A percentile compares a stretch with the other conserved stretches of the same genome.
Evolutionary conservation across 768 basidiomycete species (phyloP).

Genomic region (Mycena maculata): DNA sequence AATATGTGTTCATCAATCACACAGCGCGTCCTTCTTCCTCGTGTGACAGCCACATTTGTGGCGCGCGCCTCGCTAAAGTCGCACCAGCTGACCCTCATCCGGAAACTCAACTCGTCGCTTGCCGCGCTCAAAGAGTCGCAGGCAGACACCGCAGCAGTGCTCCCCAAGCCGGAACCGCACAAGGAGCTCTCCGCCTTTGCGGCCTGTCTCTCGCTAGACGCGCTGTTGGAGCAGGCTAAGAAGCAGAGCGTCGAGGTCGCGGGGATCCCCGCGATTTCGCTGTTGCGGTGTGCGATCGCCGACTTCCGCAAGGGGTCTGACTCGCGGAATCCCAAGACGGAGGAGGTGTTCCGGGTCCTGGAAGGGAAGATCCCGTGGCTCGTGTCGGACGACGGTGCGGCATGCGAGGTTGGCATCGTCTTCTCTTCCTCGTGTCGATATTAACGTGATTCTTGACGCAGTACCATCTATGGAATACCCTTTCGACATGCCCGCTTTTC

Average conservation of each 20-base stretch:
- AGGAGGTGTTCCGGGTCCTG: slow-evolving; percentile 69
- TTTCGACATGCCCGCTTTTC: slow-evolving; percentile 66
- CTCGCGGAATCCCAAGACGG: slow-evolving; percentile 58
- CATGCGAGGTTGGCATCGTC: slow-evolving; percentile 61
- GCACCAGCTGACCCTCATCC: slow-evolving; percentile 70
- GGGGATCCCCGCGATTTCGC: slow-evolving; percentile 60
- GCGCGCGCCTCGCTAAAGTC: slow-evolving; percentile 71
- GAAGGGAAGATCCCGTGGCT: slow-evolving; percentile 72
- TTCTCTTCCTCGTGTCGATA: neutral
- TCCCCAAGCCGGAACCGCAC: slow-evolving; percentile 65
- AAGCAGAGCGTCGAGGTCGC: slow-evolving; percentile 43
- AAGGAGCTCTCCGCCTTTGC: slow-evolving; percentile 60
- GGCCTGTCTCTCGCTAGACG: slow-evolving; percentile 59
- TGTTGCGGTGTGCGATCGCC: slow-evolving; percentile 72
- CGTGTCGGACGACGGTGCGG: slow-evolving; percentile 58
- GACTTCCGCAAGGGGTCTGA: slow-evolving; percentile 57
- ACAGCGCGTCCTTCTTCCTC: slow-evolving; percentile 78
- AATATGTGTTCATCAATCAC: neutral
- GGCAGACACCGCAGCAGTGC: slow-evolving; percentile 61
- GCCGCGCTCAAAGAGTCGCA: slow-evolving; percentile 67
- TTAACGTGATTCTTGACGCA: slow-evolving; percentile 42
- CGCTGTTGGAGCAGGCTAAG: slow-evolving; percentile 46
- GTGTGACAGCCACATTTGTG: slow-evolving; percentile 65
- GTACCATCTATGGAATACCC: slow-evolving; percentile 70
- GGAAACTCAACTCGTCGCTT: slow-evolving; percentile 66